Evolutionary conservation across 164 flowering plant species (phyloP), one percentile per base, ranked within the genome.

Genomic region (Stephania japonica): DNA sequence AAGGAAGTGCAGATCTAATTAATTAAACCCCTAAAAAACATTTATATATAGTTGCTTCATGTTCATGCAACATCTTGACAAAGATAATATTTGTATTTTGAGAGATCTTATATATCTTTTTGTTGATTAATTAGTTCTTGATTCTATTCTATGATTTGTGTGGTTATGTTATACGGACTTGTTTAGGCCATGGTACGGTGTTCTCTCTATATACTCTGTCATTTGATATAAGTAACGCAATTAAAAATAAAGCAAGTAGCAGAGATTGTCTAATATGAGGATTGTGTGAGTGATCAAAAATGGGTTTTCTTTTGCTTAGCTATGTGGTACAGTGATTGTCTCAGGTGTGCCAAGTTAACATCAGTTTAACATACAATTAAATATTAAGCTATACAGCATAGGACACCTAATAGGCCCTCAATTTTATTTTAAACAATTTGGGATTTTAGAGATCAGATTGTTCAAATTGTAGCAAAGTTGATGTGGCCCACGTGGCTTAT

Each of bases 401-500:
- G 53, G 53, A 12, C 53, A 47, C 53, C 53, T 47, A 47, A 47
- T 47, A 11, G 16, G 3, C 38, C 38, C 4, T 32, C 38, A 32
- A 32, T 32, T 32, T 32, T 32, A 32, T 32, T 32, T 32, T 32
- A 32, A 32, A 32, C 38, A 32, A 32, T 32, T 32, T 47, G 53
- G 53, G 53, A 12, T 8, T 44, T 8, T 13, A 11, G 16, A 11
- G 53, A 47, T 47, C 53, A 9, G 53, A 47, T 47, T 47, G 53
- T 11, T 12, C 25, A 61, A 61, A 1, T 63, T 25, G 27, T 23
- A 23, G 32, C 25, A 68, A 42, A 68, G 70, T 47, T 41, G 24
- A 68, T 68, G 70, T 21, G 50, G 50, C 50, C 47, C 70, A 68
- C 50, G 53, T 68, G 70, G n/a, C 62, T 56, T 56, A 21, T 56